Evolutionary conservation across 2,329 filamentous ascomycete species (phyloP).

Genomic region (Diaporthe australafricana): DNA sequence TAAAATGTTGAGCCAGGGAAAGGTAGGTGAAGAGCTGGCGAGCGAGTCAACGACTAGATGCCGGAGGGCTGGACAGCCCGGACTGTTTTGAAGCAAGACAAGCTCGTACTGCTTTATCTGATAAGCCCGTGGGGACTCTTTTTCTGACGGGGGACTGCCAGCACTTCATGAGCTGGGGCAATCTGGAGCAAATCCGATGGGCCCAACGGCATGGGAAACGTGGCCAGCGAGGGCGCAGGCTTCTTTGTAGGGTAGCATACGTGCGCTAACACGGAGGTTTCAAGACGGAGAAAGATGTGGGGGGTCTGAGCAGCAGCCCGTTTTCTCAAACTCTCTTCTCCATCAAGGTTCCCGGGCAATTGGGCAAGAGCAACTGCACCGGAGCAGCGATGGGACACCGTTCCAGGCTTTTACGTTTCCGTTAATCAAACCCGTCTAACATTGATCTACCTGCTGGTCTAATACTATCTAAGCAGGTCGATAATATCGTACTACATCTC

Average conservation of each 20-base stretch:
- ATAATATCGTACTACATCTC: too few relatives aligned
- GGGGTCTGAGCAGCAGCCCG: conserved; percentile 8
- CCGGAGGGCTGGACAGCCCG: conserved; percentile 8
- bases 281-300: conserved; percentile 9
- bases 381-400: neutral
- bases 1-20: neutral
- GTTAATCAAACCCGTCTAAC: too few relatives aligned
- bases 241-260: neutral
- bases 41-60: conserved; percentile 28
- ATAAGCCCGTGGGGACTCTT: conserved; percentile 29
- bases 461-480: conserved; percentile 6
- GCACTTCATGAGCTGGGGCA: conserved; percentile 9
- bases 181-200: conserved; percentile 20
- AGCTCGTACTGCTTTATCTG: conserved; percentile 30
- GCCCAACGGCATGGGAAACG: conserved; percentile 21
- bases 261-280: conserved; percentile 29
- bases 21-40: neutral
- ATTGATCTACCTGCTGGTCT: neutral
- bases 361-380: neutral
- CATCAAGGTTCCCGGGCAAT: conserved; percentile 1
- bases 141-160: neutral
- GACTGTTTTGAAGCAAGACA: conserved; percentile 15
- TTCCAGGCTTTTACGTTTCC: neutral
- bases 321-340: neutral
- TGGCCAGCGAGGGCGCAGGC: neutral